These are phyloP conservation scores for Limnomonas spitsbergensis DNA, from an alignment of 139 green algal species.

Conservation along the genomic window DNA sequence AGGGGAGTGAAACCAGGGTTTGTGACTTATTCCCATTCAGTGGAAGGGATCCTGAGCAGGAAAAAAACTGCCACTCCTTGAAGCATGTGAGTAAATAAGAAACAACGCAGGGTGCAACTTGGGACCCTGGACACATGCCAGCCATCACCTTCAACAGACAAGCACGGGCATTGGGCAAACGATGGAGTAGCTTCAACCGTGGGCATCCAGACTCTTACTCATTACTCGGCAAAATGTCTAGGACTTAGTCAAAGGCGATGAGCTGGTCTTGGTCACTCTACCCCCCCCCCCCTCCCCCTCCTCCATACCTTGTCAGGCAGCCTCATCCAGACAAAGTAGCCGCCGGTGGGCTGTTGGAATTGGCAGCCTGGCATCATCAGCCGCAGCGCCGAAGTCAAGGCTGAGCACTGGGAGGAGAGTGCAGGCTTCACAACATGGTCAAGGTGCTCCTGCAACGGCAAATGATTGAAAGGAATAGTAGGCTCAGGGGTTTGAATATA, in stretches of 20 bases:
- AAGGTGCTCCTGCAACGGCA: constrained; percentile 10
- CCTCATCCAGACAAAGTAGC: constrained; percentile 13
- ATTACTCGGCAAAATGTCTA: no score
- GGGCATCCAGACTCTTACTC: no score
- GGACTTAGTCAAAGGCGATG: no score
- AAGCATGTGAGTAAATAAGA: no score
- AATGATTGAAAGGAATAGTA: neutral
- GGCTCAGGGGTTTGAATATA: neutral
- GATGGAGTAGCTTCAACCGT: neutral
- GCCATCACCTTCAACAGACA: neutral
- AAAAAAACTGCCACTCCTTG: no score
- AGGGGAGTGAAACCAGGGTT: no score
- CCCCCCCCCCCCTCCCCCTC: no score
- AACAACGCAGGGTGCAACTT: no score
- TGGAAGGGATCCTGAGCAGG: no score
- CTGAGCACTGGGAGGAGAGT: neutral
- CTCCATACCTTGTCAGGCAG: constrained; percentile 10
- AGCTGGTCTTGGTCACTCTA: no score
- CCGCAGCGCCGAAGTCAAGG: neutral
- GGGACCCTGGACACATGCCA: neutral
- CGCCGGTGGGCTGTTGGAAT: neutral
- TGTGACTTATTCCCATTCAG: no score
- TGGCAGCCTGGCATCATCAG: neutral
- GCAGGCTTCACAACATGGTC: neutral
- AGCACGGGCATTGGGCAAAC: neutral